Evolutionary conservation across 805 yeast species (phyloP).

Genomic region (Pichia gijzeniarum): DNA sequence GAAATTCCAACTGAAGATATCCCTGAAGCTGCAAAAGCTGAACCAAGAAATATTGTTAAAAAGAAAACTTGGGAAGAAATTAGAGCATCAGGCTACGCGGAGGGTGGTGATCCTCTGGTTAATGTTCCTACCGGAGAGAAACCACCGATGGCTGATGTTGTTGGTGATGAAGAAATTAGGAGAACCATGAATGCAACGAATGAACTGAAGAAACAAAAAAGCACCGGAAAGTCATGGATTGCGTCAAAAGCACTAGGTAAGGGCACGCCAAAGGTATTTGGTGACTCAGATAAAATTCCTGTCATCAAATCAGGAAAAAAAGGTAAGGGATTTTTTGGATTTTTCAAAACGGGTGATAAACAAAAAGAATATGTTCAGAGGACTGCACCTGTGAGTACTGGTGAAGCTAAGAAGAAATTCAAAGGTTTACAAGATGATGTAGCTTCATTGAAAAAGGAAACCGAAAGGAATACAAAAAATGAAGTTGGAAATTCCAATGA

Average conservation of each 20-base stretch:
- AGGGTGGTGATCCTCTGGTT: slow-evolving; percentile 32
- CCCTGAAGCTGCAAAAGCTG: slow-evolving; percentile 28
- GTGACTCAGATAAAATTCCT: slow-evolving; percentile 9
- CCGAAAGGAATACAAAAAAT: not conserved
- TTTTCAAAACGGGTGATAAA: slow-evolving; percentile 5
- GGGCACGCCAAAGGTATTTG: slow-evolving; percentile 7
- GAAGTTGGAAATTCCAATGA: slow-evolving; percentile 5
- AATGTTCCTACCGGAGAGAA: slow-evolving; percentile 34
- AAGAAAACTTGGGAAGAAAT: slow-evolving; percentile 27
- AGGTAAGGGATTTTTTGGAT: slow-evolving; percentile 10
- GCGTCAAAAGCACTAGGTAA: slow-evolving; percentile 2
- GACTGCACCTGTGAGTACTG: slow-evolving; percentile 2
- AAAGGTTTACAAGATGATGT: slow-evolving; percentile 12
- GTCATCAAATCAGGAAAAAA: slow-evolving; percentile 9
- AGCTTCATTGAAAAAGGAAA: not conserved
- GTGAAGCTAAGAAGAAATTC: slow-evolving; percentile 11
- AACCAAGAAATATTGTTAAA: slow-evolving; percentile 15
- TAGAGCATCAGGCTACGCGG: slow-evolving; percentile 23
- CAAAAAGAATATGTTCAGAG: not conserved
- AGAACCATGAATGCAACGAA: slow-evolving; percentile 11
- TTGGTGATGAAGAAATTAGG: slow-evolving; percentile 17
- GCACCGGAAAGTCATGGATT: too few species aligned
- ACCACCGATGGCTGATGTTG: slow-evolving; percentile 30
- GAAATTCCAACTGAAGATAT: slow-evolving; percentile 28
- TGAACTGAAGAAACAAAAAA: not conserved